Conservation (phyloP, 106 monocot species). For the Acorus gramineus region DNA sequence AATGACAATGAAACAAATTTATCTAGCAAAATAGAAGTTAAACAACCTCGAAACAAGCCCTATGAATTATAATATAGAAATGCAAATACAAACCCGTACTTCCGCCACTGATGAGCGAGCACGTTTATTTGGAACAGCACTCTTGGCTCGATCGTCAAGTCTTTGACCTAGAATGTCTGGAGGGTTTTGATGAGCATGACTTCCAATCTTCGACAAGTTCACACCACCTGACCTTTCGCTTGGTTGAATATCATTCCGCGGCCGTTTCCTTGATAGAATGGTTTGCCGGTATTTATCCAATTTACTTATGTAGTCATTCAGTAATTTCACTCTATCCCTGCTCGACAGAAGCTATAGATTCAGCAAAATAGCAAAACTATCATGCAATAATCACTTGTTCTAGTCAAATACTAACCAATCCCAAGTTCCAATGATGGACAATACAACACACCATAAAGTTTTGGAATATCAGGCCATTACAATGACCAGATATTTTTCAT, state of each 20-base stretch:
- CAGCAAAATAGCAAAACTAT: conserved; percentile 6
- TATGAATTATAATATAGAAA: too few relatives aligned
- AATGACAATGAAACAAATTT: not conserved
- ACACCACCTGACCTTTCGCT: conserved; percentile 45
- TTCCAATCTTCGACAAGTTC: conserved; percentile 41
- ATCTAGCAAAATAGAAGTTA: not conserved
- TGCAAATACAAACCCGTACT: conserved; percentile 65
- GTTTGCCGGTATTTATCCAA: conserved; percentile 55
- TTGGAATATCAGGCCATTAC: too few relatives aligned
- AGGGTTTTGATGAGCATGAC: conserved; percentile 37
- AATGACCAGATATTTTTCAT: too few relatives aligned
- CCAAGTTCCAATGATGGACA: too few relatives aligned
- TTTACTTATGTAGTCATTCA: conserved; percentile 51
- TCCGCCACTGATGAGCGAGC: conserved; percentile 74
- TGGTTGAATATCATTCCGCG: conserved; percentile 37
- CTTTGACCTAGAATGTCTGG: conserved; percentile 38
- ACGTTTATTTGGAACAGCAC: conserved; percentile 57
- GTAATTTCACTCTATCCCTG: conserved; percentile 63
- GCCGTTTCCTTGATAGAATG: conserved; percentile 44
- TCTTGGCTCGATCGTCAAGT: conserved; percentile 62
- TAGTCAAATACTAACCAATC: too few relatives aligned
- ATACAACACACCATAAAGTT: too few relatives aligned
- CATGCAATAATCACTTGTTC: too few relatives aligned
- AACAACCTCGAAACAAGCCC: not conserved
- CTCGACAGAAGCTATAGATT: conserved; percentile 7